A percentile compares a stretch with the other conserved stretches of the same genome.
Evolutionary conservation across 257 asterid species (phyloP).

Genomic region (Nicotiana tomentosiformis): DNA sequence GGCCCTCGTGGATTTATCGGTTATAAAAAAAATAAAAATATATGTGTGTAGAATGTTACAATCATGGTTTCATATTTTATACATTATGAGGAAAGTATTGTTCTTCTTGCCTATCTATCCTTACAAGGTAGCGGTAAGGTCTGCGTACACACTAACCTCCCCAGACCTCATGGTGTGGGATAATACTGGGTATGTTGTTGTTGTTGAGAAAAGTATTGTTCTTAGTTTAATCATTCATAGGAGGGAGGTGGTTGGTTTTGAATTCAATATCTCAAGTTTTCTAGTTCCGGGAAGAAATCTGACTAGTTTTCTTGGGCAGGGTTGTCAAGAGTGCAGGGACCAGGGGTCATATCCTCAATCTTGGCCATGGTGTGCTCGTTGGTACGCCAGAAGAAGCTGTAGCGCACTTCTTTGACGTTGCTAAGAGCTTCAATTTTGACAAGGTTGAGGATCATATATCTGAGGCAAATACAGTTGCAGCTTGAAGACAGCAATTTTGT

Average conservation of each 20-base stretch:
- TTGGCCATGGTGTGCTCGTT: conserved; percentile 95
- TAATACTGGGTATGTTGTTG: no score
- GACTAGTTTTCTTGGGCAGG: conserved; percentile 36
- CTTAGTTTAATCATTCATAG: no score
- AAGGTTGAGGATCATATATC: conserved; percentile 19
- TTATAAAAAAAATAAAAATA: no score
- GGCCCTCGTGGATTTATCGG: no score
- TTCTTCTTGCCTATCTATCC: no score
- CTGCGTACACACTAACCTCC: no score
- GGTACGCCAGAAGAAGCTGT: conserved; percentile 95
- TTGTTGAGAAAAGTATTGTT: no score
- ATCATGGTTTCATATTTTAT: no score
- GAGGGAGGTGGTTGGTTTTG: neutral
- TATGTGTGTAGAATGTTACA: no score
- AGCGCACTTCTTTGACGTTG: conserved; percentile 78
- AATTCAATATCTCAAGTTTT: neutral
- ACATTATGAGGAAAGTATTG: no score
- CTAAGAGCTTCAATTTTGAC: conserved; percentile 58
- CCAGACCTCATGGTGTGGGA: no score
- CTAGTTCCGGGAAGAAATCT: neutral
- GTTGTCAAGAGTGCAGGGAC: conserved; percentile 73
- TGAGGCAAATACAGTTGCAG: conserved; percentile 39
- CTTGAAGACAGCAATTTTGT: conserved; percentile 23
- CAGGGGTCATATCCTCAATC: conserved; percentile 83
- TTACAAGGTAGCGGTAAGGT: no score